Percentiles rank a stretch among this genome's conserved stretches.
phyloP scores from a whole-genome alignment of 169 alveolate genomes.

The Plasmodium vivax region DNA sequence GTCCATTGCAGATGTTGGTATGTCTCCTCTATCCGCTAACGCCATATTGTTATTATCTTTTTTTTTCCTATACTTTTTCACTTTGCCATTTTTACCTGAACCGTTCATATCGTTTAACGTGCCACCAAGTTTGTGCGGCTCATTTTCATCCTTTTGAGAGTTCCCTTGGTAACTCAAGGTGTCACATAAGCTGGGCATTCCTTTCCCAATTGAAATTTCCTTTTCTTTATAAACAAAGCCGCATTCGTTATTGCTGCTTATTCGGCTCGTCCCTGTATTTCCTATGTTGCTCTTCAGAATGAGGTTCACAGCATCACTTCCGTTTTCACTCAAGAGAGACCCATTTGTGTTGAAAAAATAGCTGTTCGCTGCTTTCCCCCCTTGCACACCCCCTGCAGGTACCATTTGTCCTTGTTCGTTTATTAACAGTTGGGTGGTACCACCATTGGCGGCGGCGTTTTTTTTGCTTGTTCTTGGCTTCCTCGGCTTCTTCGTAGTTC shows the following conservation, averaged over 20 bases:
- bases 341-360: neutral
- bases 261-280: neutral
- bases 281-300: neutral
- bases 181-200: neutral
- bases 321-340: neutral
- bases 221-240: neutral
- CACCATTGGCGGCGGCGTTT: neutral
- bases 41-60: conserved; percentile 2
- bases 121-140: neutral
- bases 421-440: neutral
- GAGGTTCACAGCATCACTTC: neutral
- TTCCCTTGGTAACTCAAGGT: neutral
- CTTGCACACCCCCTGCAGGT: neutral
- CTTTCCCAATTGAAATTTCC: neutral
- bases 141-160: neutral
- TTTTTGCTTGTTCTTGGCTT: conserved; percentile 20
- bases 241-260: neutral
- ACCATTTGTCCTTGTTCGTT: neutral
- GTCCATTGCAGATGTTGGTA: neutral
- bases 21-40: neutral
- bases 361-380: neutral
- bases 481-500: conserved; percentile 5
- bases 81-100: conserved; percentile 5
- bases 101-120: neutral
- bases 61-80: conserved; percentile 9